Percentiles rank a stretch among this genome's conserved stretches.
Evolutionary conservation across 2,329 filamentous ascomycete genomes (phyloP).

Genomic region (Fusarium keratoplasticum): DNA sequence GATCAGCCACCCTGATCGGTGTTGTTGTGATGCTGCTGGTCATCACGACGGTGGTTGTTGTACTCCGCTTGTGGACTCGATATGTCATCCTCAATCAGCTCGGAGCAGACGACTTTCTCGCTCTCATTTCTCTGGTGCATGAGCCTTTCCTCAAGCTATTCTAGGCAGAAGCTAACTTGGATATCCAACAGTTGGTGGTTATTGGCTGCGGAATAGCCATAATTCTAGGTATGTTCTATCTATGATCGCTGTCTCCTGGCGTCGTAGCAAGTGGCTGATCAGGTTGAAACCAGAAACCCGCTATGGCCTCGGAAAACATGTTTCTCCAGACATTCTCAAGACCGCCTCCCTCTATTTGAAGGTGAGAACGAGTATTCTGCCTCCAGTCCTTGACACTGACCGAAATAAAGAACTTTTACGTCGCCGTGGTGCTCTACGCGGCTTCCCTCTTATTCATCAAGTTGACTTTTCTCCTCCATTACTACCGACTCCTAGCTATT

Average conservation of each 20-base stretch:
- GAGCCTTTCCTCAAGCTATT: fast-evolving
- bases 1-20: neutral
- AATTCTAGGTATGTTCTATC: neutral
- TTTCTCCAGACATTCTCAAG: neutral
- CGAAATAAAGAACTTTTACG: neutral
- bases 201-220: neutral
- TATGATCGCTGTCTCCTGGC: neutral
- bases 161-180: neutral
- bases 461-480: neutral
- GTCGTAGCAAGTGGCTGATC: neutral
- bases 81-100: neutral
- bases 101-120: neutral
- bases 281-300: neutral
- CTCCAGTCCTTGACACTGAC: neutral
- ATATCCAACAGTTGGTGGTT: neutral
- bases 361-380: neutral
- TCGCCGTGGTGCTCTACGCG: neutral
- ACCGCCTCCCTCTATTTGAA: neutral
- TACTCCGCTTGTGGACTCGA: neutral
- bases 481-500: neutral
- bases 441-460: neutral
- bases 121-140: neutral
- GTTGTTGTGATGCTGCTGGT: neutral
- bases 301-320: conserved; percentile 1
- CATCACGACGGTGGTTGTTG: neutral